Base-by-base conservation (phyloP, 331 rosid species). In the Ulmus americana region DNA sequence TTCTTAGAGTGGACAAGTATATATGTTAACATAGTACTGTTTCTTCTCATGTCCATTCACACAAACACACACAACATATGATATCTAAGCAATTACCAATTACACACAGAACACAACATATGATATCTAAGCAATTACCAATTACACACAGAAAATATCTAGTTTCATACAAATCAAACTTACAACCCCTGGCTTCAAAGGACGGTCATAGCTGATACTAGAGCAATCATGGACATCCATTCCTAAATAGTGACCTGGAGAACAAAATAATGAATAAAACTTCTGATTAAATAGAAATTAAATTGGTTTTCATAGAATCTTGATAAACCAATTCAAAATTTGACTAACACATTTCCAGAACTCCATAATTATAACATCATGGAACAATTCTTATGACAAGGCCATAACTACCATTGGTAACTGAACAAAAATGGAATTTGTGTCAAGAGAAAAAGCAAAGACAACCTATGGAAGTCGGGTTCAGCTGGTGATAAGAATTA, bases 171-270 rank as follows among this genome's bases (percentile, higher is more conserved):
- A 63, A 58, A 71, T 71, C 71, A 15, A 77, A 89, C 98, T 87
- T 94, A 94, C 98, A 77, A 79, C 90, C 74, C 98, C 95, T 53
- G 98, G 94, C 90, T 85, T 81, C 83, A 94, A 79, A 42, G 85
- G 82, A 55, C 69, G 46, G 72, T 81, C 88, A 50, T 74, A 82
- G 77, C 81, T 80, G 77, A 94, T 51, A 64, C 7, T 79, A 55
- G 95, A 79, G 74, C 90, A 86, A 77, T 92, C 98, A 71, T 92
- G 98, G 54, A 94, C 84, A 60, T 89, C 97, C 97, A 85, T 89
- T 71, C 98, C 95, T 16, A 94, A 85, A 75, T 89, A 89, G 76
- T 94, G 97, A 71, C 99, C 99, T 87, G 82, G 35, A 73, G 64
- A 55, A 59, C 18, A 51, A 67, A 39, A 16, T 28, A 61, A 13